Evolutionary conservation across 805 yeast genomes (phyloP), one percentile per base, ranked within the genome.

Genomic region (Candida coquimbonensis): DNA sequence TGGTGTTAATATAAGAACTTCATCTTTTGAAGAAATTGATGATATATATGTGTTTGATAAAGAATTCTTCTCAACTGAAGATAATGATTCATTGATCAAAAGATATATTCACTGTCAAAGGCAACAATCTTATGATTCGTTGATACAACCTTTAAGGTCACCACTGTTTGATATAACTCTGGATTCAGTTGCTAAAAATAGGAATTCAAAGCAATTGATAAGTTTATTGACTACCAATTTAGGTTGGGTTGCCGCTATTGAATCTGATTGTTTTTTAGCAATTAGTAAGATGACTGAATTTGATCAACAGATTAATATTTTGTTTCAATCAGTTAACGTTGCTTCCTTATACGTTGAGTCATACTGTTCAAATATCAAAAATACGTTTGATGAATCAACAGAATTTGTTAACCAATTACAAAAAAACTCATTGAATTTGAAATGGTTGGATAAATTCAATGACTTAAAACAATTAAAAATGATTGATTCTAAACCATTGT

Each of bases 41-140:
- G 84, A 80, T 48, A 66, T 83, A 4, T 83, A 74, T 59, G 79
- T 77, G 1, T 83, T 72, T 61, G 88, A 84, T 59, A 76, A 82
- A 58, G 70, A 79, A 39, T 62, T 78, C 39, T 83, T 83, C 51
- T 64, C 72, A 5, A 50, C 54, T 12, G 62, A 59, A 2, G 54
- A 57, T 21, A 49, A 52, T 12, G 39, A 39, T 9, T 34, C 41
- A 17, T 24, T 39, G 39, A n/a, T 38, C 17, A 49, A 46, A 48
- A 43, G 45, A 36, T 46, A 48, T 24, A 35, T 54, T 37, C 47
- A 46, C 43, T 24, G 35, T 1, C 47, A 39, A n/a, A 44, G 45
- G 26, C 9, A 43, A 24, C 50, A 46, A 17, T 42, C 43, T 7
- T 39, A 47, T 24, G 56, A 49, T 16, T 49, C 49, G 7, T 44